Base-by-base conservation (phyloP, 176 grass and related monocot genomes). In the Rhipidocladum racemiflorum region DNA sequence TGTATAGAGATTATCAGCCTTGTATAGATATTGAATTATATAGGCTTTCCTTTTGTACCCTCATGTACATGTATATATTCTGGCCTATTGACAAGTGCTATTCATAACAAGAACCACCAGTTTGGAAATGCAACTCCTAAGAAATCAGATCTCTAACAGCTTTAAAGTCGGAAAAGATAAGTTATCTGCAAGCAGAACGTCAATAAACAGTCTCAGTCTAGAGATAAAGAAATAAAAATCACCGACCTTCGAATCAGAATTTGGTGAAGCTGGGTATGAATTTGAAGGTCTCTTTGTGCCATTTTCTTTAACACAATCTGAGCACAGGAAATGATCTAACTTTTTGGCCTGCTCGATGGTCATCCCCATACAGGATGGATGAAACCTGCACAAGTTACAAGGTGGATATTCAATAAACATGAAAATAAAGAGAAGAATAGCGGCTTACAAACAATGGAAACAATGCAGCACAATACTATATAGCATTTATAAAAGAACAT, bases 331-430 rank as follows among this genome's bases (percentile, higher is more conserved):
- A 48, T 87, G 72, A 74, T 97, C 94, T 61, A 93, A 69, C 48
- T 97, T 97, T 72, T 97, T 93, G 39, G 94, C 94, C 77, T 97
- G 91, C 66, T 97, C 91, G 72, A 93, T 93, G 48, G 88, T 91
- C 94, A 97, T 93, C 70, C 85, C 88, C 94, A 97, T 97, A 90
- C 94, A 97, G 49, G 91, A 93, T 68, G 94, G 94, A 85, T 97
- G 94, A 55, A 97, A 97, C 94, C 94, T 97, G 81, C 46, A 80
- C 7, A 10, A 14, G 55, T 80, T 83, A 55, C 27, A 73, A 86
- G 44, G 25, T 76, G 50, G 30, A 77, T 72, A 62, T 29, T 48
- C 21, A 75, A 61, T 55, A 66, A 66, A 74, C 32, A 68, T 67
- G 45, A 3, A 43, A 77, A 81, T 71, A 83, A 66, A 79, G 68